Base-by-base conservation (phyloP, 805 yeast species). In the Jamesozyma lodderae region DNA sequence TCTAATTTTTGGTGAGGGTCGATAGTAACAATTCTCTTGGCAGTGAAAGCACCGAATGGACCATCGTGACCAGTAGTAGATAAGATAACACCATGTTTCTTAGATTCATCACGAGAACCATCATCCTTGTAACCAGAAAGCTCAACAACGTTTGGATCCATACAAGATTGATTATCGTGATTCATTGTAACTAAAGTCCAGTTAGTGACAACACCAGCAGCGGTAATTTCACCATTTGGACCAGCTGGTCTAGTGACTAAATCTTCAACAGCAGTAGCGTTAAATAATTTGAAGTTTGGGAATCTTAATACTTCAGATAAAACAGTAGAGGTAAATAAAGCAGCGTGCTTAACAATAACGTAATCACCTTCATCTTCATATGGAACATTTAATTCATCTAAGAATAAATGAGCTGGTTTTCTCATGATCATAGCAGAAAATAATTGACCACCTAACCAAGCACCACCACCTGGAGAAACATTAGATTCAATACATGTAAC, bases 61-160 rank as follows among this genome's bases (percentile, higher is more conserved):
- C 90, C 88, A 57, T 81, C 90, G 55, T 81, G 88, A 42, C 88
- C 90, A 23, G 85, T 75, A 45, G 86, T 75, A 13, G 86, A 79
- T 41, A 81, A 66, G 41, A 81, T 75, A 40, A 81, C 75, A 52
- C 62, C 62, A 40, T 55, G 59, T 42, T 53, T 57, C 40, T 50
- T 42, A 27, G 55, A 66, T 57, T 43, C 69, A 31, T 57, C 62
- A 30, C 59, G 49, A 13, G 55, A 37, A 33, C 62, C 62, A 35
- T 57, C 59, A 27, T 53, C 39, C 27, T 49, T 39, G 50, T 56
- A 57, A 28, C 62, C 62, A 20, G 68, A 57, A 33, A 68, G 67
- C 52, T 80, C 81, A 66, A 81, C 77, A 43, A 85, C 80, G 65
- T 80, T 79, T 35, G 88, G 87, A 56, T 80, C 88, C 87, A 81